Base-by-base conservation (phyloP, 805 yeast genomes). In the Saturnispora besseyi region DNA sequence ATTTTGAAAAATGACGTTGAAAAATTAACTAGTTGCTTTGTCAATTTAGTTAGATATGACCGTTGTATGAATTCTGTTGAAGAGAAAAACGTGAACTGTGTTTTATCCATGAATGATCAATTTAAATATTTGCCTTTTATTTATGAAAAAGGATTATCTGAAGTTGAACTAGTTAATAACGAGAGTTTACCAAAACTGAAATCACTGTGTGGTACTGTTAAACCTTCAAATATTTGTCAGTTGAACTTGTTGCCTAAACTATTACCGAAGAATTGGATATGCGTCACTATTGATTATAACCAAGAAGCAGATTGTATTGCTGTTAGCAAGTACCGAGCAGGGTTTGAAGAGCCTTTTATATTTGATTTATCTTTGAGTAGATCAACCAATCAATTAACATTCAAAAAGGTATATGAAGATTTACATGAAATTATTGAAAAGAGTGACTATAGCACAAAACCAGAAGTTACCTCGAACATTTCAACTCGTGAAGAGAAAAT, bases 201-300 rank as follows among this genome's bases (percentile, higher is more conserved):
- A 22, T 33, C 32, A 5, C 10, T 21, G 13, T 9, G 15, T 6
- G 8, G 9, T 12, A 13, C 28, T 8, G 8, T 6, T 15, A 13
- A 13, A 4, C 10, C n/a, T 5, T 13, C 11, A 13, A 10, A 18
- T 31, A 21, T 5, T 21, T 7, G 6, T 5, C 53, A 52, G 7
- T 43, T 57, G 40, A 3, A 22, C 8, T 4, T 22, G 13, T 15
- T 40, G 24, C 15, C 33, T 21, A n/a, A 22, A 13, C 8, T 45
- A 1, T 52, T 76, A 7, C 85, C 86, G 0, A 50, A 61, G 0
- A 62, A 65, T 21, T 84, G 89, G 90, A 58, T 70, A 3, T 74
- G 82, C 0, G 65, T 87, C 0, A 70, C 83, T 0, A 63, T 89
- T 24, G 90, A 83, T 57, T 59, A 78, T 8, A 80, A 87, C 53